Evolutionary conservation across 1,284 basidiomycete species (phyloP).

Genomic region (Rhodotorula sp.): DNA sequence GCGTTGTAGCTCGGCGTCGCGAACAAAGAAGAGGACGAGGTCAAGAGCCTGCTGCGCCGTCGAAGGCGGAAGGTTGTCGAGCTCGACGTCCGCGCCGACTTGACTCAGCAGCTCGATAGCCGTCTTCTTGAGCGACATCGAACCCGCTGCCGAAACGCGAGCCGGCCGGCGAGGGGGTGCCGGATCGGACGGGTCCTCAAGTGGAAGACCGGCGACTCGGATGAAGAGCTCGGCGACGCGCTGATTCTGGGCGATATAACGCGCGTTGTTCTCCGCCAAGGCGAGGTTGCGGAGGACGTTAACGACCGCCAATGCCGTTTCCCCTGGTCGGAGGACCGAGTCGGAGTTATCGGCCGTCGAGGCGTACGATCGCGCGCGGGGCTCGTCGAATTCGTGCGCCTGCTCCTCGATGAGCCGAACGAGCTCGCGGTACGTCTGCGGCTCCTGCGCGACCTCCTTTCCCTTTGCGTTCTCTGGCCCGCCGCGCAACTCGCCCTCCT

Average conservation of each 20-base stretch:
- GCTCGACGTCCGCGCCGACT: slow-evolving; percentile 29
- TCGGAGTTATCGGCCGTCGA: neutral
- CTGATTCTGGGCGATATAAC: slow-evolving; percentile 64
- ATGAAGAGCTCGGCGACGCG: slow-evolving; percentile 66
- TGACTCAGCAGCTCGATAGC: slow-evolving; percentile 28
- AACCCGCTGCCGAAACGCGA: slow-evolving; percentile 64
- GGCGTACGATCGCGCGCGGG: slow-evolving; percentile 35
- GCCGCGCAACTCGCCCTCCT: slow-evolving; percentile 48
- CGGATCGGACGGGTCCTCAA: slow-evolving; percentile 46
- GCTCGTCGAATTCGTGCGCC: slow-evolving; percentile 16
- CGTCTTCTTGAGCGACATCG: slow-evolving; percentile 30
- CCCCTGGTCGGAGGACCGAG: slow-evolving; percentile 57
- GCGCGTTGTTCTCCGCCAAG: slow-evolving; percentile 67
- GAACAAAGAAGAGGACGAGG: slow-evolving; percentile 39
- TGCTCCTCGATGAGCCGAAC: slow-evolving; percentile 55
- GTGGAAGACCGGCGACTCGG: slow-evolving; percentile 55
- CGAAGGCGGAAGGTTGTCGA: slow-evolving; percentile 1
- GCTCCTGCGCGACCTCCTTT: slow-evolving; percentile 40
- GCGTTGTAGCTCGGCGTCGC: slow-evolving; percentile 27
- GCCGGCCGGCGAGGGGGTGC: slow-evolving; percentile 43
- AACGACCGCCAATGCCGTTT: slow-evolving; percentile 66
- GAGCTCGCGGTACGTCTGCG: slow-evolving; percentile 62
- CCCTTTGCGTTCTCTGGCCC: slow-evolving; percentile 42
- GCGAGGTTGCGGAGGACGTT: slow-evolving; percentile 87
- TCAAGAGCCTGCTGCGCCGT: slow-evolving; percentile 19